Evolutionary conservation across 257 asterid genomes (phyloP).

Genomic region (Voacanga thouarsii): DNA sequence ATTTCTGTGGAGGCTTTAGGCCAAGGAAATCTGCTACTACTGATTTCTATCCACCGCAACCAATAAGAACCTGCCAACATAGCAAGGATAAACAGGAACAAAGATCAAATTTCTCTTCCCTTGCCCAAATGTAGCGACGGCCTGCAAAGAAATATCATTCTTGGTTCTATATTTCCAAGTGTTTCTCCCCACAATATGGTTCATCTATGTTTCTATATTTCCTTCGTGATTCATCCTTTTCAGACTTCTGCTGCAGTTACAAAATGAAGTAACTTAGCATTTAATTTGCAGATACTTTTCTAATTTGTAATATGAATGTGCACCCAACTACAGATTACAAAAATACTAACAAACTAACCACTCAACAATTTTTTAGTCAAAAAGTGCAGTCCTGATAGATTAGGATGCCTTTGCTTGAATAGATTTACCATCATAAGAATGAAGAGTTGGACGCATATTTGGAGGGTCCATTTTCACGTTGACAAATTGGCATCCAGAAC

Average conservation of each 20-base stretch:
- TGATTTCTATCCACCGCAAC: slow-evolving; percentile 43
- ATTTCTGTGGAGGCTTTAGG: slow-evolving; percentile 22
- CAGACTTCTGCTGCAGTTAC: no score
- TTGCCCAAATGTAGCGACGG: not conserved
- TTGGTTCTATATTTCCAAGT: not conserved
- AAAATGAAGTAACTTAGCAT: no score
- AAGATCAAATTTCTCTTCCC: not conserved
- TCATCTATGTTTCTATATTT: not conserved
- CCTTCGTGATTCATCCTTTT: not conserved
- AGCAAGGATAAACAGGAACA: not conserved
- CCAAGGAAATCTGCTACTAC: slow-evolving; percentile 33
- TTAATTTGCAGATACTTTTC: not conserved
- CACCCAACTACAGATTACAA: not conserved
- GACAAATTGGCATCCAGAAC: slow-evolving; percentile 27
- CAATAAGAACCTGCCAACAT: slow-evolving; percentile 28
- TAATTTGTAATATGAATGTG: no score
- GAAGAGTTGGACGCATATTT: slow-evolving; percentile 26
- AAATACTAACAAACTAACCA: not conserved
- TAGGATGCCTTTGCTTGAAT: slow-evolving; percentile 30
- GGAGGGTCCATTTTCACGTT: slow-evolving; percentile 22
- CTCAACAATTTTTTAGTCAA: not conserved
- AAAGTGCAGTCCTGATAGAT: not conserved
- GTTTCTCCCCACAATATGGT: not conserved
- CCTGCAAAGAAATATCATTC: not conserved
- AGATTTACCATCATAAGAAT: slow-evolving; percentile 20